Conservation (phyloP, 192 early-diverging fungal genomes). For the Entophlyctis luteolus region DNA sequence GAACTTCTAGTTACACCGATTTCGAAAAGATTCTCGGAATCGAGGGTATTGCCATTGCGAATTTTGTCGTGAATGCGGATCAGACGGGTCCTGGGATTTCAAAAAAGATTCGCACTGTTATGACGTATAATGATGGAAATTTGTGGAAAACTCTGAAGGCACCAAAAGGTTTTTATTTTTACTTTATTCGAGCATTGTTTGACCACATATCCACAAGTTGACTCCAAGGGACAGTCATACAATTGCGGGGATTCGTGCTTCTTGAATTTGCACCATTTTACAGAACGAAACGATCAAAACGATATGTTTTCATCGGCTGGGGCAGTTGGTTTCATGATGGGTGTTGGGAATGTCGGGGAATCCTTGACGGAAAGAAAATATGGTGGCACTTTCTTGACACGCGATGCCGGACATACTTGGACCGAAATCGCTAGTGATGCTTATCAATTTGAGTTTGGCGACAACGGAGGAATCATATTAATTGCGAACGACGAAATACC, state of each 20-base stretch:
- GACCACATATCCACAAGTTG: slow-evolving; percentile 26
- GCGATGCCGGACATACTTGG: slow-evolving; percentile 87
- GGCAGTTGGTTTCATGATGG: slow-evolving; percentile 80
- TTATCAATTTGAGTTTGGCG: slow-evolving; percentile 79
- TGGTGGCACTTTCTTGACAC: slow-evolving; percentile 72
- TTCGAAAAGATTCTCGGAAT: slow-evolving; percentile 89
- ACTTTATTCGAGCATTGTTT: slow-evolving; percentile 23
- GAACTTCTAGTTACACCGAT: slow-evolving; percentile 60
- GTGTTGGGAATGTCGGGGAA: slow-evolving; percentile 82
- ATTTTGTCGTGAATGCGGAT: slow-evolving; percentile 73
- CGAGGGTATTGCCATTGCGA: slow-evolving; percentile 78
- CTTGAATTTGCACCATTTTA: slow-evolving; percentile 78
- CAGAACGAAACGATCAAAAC: slow-evolving; percentile 64
- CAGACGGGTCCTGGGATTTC: slow-evolving; percentile 51
- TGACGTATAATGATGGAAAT: slow-evolving; percentile 83
- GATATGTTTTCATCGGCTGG: slow-evolving; percentile 65
- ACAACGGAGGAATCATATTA: slow-evolving; percentile 83
- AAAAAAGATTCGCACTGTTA: slow-evolving; percentile 71
- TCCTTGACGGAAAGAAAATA: slow-evolving; percentile 56
- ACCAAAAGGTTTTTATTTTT: slow-evolving; percentile 11
- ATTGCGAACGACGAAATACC: slow-evolving; percentile 69
- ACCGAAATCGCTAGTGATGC: slow-evolving; percentile 61
- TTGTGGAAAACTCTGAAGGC: slow-evolving; percentile 21
- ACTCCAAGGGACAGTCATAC: slow-evolving; percentile 26
- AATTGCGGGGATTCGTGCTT: slow-evolving; percentile 48